These are phyloP conservation scores for Azolla pinnata DNA, from an alignment of 75 land plant species.

Conservation along the genomic window DNA sequence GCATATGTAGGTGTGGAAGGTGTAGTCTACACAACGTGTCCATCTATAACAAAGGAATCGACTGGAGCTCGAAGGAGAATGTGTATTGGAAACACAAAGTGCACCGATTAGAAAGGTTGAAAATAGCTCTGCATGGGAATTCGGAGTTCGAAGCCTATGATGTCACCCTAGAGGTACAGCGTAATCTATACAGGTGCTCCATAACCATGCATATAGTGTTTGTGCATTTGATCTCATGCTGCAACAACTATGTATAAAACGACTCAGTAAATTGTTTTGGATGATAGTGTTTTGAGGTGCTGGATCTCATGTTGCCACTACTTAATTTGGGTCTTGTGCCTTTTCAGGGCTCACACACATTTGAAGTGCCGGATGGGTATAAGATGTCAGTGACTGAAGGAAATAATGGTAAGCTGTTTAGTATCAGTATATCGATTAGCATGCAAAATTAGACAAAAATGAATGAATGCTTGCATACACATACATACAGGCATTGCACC, in stretches of 20 bases:
- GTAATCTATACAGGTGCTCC: background rate
- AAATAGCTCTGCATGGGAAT: constrained; percentile 63
- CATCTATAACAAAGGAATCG: constrained; percentile 65
- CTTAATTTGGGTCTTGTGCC: background rate
- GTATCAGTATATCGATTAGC: background rate
- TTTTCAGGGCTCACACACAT: constrained; percentile 60
- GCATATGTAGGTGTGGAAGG: constrained; percentile 76
- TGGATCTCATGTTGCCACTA: too few species aligned
- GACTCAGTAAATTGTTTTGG: too few species aligned
- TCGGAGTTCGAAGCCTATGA: constrained; percentile 84
- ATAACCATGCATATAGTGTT: background rate
- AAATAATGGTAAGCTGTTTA: background rate
- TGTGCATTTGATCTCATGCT: too few species aligned
- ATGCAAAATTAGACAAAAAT: background rate
- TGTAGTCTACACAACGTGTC: constrained; percentile 63
- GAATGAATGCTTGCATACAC: too few species aligned
- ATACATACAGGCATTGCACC: too few species aligned
- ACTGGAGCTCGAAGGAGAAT: constrained; percentile 59
- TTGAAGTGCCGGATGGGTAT: constrained; percentile 78
- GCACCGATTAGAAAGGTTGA: constrained; percentile 43
- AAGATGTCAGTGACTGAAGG: constrained; percentile 41
- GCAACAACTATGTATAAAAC: too few species aligned
- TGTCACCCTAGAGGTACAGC: constrained; percentile 66
- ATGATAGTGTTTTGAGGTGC: too few species aligned
- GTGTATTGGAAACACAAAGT: constrained; percentile 86